Conservation (phyloP, 352 stramenopile genomes). For the Pythium utonaiense region DNA sequence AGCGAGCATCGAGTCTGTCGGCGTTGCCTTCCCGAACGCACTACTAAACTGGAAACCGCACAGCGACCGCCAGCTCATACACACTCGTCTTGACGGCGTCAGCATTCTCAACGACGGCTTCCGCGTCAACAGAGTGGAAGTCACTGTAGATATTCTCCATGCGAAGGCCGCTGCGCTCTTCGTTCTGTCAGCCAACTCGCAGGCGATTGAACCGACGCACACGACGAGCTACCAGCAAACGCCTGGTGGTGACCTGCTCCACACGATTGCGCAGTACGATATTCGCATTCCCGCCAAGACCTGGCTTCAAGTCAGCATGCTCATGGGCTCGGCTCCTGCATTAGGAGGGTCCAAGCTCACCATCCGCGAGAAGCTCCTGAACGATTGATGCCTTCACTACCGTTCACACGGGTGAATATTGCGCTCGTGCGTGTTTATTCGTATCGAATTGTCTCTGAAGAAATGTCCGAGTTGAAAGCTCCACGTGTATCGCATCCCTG, state of each 20-base stretch:
- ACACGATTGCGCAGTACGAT: conserved; percentile 8
- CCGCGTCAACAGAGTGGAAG: neutral
- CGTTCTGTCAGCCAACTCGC: neutral
- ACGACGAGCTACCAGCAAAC: conserved; percentile 3
- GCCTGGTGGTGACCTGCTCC: neutral
- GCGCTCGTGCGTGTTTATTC: too few species aligned
- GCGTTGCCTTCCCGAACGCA: conserved; percentile 3
- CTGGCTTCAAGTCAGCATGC: conserved; percentile 1
- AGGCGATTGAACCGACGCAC: neutral
- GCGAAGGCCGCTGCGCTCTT: neutral
- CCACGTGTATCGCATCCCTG: too few species aligned
- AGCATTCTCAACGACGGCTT: neutral
- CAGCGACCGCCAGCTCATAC: neutral
- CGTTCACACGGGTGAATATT: too few species aligned
- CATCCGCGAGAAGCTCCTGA: too few species aligned
- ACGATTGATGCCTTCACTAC: too few species aligned
- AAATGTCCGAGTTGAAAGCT: too few species aligned
- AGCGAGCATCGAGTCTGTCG: too few species aligned
- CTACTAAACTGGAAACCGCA: neutral
- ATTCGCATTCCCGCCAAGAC: neutral
- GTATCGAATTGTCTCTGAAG: too few species aligned
- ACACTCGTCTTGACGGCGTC: too few species aligned
- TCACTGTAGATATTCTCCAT: conserved; percentile 7
- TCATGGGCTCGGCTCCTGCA: conserved; percentile 2
- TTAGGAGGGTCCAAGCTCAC: conserved; percentile 3